These are phyloP conservation scores for Zymoseptoria passerinii DNA, from an alignment of 2,329 filamentous ascomycete genomes.

Conservation along the genomic window DNA sequence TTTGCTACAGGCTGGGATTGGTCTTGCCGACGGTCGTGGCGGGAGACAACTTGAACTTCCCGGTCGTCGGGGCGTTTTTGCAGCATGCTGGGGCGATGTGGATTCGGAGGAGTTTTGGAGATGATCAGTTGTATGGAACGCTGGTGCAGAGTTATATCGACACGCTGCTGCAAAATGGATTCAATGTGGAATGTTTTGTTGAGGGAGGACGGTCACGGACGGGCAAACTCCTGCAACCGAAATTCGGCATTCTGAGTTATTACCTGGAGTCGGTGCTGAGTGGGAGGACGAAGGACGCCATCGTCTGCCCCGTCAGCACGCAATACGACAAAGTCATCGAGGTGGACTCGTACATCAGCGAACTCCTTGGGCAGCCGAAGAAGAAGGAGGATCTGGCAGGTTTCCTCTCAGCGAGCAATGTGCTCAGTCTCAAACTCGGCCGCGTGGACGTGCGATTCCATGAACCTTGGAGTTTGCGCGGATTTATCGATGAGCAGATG, in stretches of 20 bases:
- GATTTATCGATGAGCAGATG: slow-evolving; percentile 72
- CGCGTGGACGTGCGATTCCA: slow-evolving; percentile 94
- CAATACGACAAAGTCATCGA: slow-evolving; percentile 99
- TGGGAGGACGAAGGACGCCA: slow-evolving; percentile 77
- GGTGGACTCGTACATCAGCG: slow-evolving; percentile 91
- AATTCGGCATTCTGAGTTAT: slow-evolving; percentile 91
- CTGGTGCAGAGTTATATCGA: slow-evolving; percentile 97
- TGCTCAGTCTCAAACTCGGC: slow-evolving; percentile 80
- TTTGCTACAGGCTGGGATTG: slow-evolving; percentile 88
- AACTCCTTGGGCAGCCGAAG: slow-evolving; percentile 88
- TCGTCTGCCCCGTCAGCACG: slow-evolving; percentile 91
- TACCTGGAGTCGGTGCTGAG: slow-evolving; percentile 84
- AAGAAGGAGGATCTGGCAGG: slow-evolving; percentile 88
- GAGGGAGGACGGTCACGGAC: slow-evolving; percentile 89
- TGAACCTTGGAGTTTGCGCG: slow-evolving; percentile 83
- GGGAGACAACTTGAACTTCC: slow-evolving; percentile 94
- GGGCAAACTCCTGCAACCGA: slow-evolving; percentile 85
- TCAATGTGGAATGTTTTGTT: slow-evolving; percentile 95
- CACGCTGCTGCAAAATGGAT: slow-evolving; percentile 78
- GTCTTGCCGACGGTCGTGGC: slow-evolving; percentile 86
- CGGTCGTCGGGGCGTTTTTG: slow-evolving; percentile 77
- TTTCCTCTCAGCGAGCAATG: slow-evolving; percentile 80
- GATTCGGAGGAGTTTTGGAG: slow-evolving; percentile 85
- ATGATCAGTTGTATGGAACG: slow-evolving; percentile 81
- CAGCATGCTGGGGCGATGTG: slow-evolving; percentile 97